Conservation (phyloP, 2,329 filamentous ascomycete species). For the Fusarium lateritium region DNA sequence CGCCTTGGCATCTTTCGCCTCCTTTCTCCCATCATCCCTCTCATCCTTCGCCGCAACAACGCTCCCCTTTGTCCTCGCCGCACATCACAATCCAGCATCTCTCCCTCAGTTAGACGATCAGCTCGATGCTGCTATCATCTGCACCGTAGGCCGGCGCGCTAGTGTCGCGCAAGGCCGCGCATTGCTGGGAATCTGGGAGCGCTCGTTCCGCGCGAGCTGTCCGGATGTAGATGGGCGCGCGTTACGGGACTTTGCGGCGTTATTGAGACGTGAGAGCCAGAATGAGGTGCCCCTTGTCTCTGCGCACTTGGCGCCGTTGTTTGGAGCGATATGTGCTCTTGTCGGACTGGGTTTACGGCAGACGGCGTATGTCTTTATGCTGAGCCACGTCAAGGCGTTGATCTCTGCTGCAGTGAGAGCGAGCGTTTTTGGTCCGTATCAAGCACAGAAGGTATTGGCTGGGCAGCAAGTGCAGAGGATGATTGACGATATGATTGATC, state of each 20-base stretch:
- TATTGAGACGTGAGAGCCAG: constrained; percentile 52
- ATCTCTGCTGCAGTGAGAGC: constrained; percentile 83
- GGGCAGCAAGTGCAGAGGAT: constrained; percentile 69
- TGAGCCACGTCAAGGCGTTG: constrained; percentile 82
- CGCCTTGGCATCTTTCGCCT: constrained; percentile 64
- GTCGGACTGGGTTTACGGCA: constrained; percentile 73
- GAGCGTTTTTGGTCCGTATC: constrained; percentile 84
- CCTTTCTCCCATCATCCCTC: constrained; percentile 80
- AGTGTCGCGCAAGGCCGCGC: constrained; percentile 83
- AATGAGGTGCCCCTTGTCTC: constrained; percentile 61
- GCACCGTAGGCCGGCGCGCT: constrained; percentile 83
- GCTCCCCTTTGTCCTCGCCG: constrained; percentile 81
- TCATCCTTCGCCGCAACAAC: constrained; percentile 79
- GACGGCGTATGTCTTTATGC: constrained; percentile 81
- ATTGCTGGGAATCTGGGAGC: constrained; percentile 82
- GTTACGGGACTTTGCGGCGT: constrained; percentile 55
- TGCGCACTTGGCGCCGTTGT: constrained; percentile 80
- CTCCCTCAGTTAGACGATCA: constrained; percentile 78
- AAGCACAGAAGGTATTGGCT: constrained; percentile 81
- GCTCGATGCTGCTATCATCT: constrained; percentile 82
- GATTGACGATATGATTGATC: constrained; percentile 70
- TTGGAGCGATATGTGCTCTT: constrained; percentile 75
- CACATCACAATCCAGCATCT: constrained; percentile 67
- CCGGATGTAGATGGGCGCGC: constrained; percentile 48
- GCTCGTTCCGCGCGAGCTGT: constrained; percentile 69